Evolutionary conservation across 768 basidiomycete species (phyloP).

Genomic region (Xerocomellus chrysenteron): DNA sequence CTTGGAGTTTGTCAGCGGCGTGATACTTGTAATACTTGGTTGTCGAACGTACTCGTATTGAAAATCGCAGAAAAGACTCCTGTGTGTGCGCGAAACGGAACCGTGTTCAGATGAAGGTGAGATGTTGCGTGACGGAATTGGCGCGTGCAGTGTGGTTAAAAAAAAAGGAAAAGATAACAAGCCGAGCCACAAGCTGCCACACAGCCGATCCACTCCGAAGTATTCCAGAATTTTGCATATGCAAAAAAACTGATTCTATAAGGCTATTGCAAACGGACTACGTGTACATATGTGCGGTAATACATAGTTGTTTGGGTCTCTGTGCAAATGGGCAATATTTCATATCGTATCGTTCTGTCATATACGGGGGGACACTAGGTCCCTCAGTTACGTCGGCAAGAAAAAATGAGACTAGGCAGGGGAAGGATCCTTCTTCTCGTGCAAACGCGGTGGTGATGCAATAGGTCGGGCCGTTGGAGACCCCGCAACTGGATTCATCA

Average conservation of each 20-base stretch:
- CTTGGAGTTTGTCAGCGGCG: background rate
- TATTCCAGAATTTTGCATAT: background rate
- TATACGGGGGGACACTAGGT: conserved; percentile 1
- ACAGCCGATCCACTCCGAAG: background rate
- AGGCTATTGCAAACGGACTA: conserved; percentile 17
- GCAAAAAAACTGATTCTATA: conserved; percentile 13
- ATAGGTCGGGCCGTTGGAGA: conserved; percentile 53
- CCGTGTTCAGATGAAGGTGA: background rate
- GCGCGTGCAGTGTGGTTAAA: background rate
- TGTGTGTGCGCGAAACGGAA: background rate
- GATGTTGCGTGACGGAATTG: background rate
- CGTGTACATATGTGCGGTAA: conserved; percentile 30
- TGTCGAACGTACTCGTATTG: background rate
- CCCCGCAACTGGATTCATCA: conserved; percentile 47
- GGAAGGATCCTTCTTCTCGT: conserved; percentile 33
- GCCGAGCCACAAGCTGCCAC: background rate
- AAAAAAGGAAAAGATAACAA: background rate
- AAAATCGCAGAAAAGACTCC: background rate
- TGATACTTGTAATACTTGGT: background rate
- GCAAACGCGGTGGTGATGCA: conserved; percentile 51
- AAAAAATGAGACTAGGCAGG: conserved; percentile 21
- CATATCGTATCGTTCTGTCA: conserved; percentile 20
- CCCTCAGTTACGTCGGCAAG: conserved; percentile 12
- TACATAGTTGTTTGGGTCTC: conserved; percentile 25
- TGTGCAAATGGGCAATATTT: conserved; percentile 24